phyloP scores from a whole-genome alignment of 768 basidiomycete genomes.

The Guyanaporus albipodus region DNA sequence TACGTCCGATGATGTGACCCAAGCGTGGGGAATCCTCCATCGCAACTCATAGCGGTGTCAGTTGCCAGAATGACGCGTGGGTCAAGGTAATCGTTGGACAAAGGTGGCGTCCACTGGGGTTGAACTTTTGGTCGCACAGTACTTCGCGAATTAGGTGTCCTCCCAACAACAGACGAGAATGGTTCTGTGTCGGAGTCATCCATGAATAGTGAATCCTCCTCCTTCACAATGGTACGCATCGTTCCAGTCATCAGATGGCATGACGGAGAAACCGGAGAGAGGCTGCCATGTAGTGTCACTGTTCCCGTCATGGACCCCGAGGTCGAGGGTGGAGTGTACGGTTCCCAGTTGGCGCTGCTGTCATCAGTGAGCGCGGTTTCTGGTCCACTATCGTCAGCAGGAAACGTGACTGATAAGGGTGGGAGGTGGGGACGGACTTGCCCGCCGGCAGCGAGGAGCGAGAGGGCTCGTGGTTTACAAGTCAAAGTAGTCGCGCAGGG shows the following conservation, averaged over 20 bases:
- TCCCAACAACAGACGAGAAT: conserved; percentile 42
- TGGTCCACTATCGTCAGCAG: conserved; percentile 50
- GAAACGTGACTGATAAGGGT: conserved; percentile 38
- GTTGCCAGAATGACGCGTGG: conserved; percentile 31
- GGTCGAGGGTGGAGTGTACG: conserved; percentile 62
- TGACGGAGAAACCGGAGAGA: conserved; percentile 28
- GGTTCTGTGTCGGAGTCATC: conserved; percentile 47
- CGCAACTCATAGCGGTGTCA: conserved; percentile 31
- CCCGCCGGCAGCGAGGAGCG: conserved; percentile 32
- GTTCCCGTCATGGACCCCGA: conserved; percentile 44
- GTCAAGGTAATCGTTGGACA: conserved; percentile 29
- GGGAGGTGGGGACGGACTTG: conserved; percentile 47
- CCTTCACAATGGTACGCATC: conserved; percentile 37
- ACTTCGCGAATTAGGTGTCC: conserved; percentile 10
- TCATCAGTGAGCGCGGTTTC: conserved; percentile 49
- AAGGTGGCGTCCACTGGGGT: conserved; percentile 30
- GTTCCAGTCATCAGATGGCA: conserved; percentile 23
- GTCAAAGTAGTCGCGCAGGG: conserved; percentile 7
- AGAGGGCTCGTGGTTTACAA: conserved; percentile 21
- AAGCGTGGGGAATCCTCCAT: conserved; percentile 42
- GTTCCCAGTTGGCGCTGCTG: conserved; percentile 51
- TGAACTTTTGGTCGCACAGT: conserved; percentile 12
- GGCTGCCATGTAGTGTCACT: conserved; percentile 41
- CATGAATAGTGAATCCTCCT: conserved; percentile 41
- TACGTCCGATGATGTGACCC: conserved; percentile 39